Conservation (phyloP, 805 yeast genomes). For the Lipomyces yamanashiensis region DNA sequence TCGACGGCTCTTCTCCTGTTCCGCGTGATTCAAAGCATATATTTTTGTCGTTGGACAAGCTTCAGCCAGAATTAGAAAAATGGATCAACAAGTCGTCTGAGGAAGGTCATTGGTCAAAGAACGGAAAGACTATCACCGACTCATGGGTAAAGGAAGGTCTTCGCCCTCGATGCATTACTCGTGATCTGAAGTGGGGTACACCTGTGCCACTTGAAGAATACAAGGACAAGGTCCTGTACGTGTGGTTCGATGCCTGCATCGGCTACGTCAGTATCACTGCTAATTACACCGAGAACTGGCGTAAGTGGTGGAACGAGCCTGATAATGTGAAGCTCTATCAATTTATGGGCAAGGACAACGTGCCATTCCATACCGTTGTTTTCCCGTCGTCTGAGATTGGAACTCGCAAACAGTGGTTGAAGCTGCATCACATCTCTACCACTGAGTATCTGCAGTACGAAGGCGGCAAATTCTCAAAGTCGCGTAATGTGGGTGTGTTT, state of each 20-base stretch:
- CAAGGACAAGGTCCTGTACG: slow-evolving; percentile 89
- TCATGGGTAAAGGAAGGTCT: slow-evolving; percentile 95
- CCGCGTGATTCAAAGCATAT: slow-evolving; percentile 83
- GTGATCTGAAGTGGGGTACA: slow-evolving; percentile 98
- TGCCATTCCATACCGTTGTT: slow-evolving; percentile 97
- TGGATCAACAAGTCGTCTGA: slow-evolving; percentile 75
- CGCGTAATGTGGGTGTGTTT: slow-evolving; percentile 97
- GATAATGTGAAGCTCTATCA: slow-evolving; percentile 86
- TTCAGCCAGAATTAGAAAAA: slow-evolving; percentile 71
- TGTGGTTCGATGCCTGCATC: slow-evolving; percentile 98
- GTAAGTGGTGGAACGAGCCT: slow-evolving; percentile 94
- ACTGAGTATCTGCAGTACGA: slow-evolving; percentile 95
- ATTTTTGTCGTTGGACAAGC: slow-evolving; percentile 78
- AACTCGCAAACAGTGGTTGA: slow-evolving; percentile 87
- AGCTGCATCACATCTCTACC: slow-evolving; percentile 85
- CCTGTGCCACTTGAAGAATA: slow-evolving; percentile 91
- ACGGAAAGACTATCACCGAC: slow-evolving; percentile 83
- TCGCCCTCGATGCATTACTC: slow-evolving; percentile 91
- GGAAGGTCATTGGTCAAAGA: slow-evolving; percentile 89
- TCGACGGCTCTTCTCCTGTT: slow-evolving; percentile 82
- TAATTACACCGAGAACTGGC: slow-evolving; percentile 81
- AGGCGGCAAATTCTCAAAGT: slow-evolving; percentile 96
- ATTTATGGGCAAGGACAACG: slow-evolving; percentile 99
- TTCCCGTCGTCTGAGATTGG: slow-evolving; percentile 95
- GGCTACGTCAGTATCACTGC: slow-evolving; percentile 98